A percentile compares a stretch with the other conserved stretches of the same genome.
Conservation (phyloP, 179 eudicot genomes). For the Carnegiea gigantea region DNA sequence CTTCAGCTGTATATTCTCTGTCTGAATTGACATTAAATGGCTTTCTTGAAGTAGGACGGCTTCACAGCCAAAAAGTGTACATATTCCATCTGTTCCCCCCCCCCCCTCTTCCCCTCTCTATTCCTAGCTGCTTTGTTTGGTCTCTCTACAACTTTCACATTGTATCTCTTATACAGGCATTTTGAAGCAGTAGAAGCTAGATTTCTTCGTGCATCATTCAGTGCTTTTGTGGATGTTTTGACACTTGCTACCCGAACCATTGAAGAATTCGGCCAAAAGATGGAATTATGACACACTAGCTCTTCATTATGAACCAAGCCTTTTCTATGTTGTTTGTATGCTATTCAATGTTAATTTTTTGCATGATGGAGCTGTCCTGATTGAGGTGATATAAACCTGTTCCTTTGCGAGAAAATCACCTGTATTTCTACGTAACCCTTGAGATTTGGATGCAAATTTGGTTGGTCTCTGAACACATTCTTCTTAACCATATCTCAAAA, state of each 20-base stretch:
- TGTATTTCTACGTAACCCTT: neutral
- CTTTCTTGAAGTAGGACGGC: neutral
- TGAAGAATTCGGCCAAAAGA: conserved; percentile 62
- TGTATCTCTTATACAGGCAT: conserved; percentile 46
- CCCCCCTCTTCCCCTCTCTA: neutral
- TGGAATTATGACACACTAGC: conserved; percentile 24
- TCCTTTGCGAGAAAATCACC: neutral
- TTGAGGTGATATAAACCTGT: neutral
- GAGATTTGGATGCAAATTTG: neutral
- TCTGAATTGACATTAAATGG: neutral
- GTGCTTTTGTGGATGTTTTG: conserved; percentile 75
- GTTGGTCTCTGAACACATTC: neutral
- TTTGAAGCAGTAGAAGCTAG: conserved; percentile 94
- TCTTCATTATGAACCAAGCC: neutral
- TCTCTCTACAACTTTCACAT: neutral
- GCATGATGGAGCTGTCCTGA: neutral
- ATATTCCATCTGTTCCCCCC: neutral
- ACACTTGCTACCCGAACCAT: conserved; percentile 81
- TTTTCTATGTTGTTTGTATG: neutral
- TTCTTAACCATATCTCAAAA: neutral
- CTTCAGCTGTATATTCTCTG: too few species aligned
- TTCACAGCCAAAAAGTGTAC: neutral
- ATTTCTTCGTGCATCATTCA: conserved; percentile 86
- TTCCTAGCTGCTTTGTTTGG: neutral
- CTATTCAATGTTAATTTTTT: neutral